phyloP scores from a whole-genome alignment of 192 early-diverging fungal genomes.

The Backusella tarrabulga region DNA sequence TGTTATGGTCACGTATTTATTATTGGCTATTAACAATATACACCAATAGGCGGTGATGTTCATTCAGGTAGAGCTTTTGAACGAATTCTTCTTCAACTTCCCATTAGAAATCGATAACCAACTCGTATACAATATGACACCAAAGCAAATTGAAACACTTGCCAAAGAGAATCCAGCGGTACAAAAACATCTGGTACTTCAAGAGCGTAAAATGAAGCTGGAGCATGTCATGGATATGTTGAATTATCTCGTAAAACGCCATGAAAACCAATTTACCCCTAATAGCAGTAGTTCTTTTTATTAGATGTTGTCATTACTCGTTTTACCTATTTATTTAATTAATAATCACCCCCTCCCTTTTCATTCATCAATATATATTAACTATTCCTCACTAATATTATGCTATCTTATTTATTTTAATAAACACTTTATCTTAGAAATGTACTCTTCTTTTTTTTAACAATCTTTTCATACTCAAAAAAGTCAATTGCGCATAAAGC shows the following conservation, averaged over 20 bases:
- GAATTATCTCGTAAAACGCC: constrained; percentile 53
- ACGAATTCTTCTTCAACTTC: constrained; percentile 98
- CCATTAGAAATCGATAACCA: constrained; percentile 91
- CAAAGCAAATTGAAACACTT: constrained; percentile 79
- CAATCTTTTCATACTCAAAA: not conserved
- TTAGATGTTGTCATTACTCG: not conserved
- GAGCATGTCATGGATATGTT: constrained; percentile 75
- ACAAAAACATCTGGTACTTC: constrained; percentile 78
- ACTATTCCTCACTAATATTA: not conserved
- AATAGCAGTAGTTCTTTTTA: not conserved
- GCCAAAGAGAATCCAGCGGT: constrained; percentile 87
- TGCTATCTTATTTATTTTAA: not conserved
- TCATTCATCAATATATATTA: not conserved
- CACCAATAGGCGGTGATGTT: constrained; percentile 82
- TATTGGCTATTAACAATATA: not conserved
- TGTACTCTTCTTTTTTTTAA: not conserved
- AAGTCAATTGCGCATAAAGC: not conserved
- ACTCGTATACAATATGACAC: constrained; percentile 81
- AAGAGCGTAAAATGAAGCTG: constrained; percentile 80
- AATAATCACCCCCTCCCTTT: not conserved
- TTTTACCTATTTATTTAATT: not conserved
- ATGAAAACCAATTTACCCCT: constrained; percentile 19
- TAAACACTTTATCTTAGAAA: not conserved
- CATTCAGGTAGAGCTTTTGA: constrained; percentile 94
- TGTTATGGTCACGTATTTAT: not conserved